phyloP scores from a whole-genome alignment of 768 basidiomycete species.

The Mycena haematopus region DNA sequence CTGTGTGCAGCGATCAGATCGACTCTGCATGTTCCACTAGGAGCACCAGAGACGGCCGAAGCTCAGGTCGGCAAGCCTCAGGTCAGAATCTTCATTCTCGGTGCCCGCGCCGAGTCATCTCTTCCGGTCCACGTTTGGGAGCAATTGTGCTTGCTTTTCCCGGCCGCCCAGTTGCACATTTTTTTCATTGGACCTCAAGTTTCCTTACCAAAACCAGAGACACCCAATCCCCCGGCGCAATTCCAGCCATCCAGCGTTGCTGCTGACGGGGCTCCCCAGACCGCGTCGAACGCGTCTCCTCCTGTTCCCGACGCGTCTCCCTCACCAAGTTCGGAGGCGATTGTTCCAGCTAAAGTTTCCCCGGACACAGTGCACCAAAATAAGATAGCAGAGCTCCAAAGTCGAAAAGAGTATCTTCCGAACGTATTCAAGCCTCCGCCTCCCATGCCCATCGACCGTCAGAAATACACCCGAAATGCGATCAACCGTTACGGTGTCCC shows the following conservation, averaged over 20 bases:
- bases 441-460: conserved; percentile 72
- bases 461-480: conserved; percentile 73
- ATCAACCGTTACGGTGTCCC: conserved; percentile 87
- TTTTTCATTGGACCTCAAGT: conserved; percentile 98
- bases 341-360: conserved; percentile 7
- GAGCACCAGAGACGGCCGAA: conserved; percentile 82
- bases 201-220: conserved; percentile 66
- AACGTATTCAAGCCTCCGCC: conserved; percentile 84
- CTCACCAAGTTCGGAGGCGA: background rate
- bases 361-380: conserved; percentile 20
- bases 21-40: conserved; percentile 88
- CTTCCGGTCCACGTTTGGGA: conserved; percentile 95
- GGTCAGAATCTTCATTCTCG: conserved; percentile 92
- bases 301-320: background rate
- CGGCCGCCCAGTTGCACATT: conserved; percentile 88
- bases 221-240: conserved; percentile 27
- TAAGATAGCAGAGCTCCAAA: conserved; percentile 29
- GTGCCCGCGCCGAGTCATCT: conserved; percentile 95
- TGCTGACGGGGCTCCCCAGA: background rate
- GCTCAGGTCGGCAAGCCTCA: conserved; percentile 79
- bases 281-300: background rate
- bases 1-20: conserved; percentile 77
- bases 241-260: conserved; percentile 7
- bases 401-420: conserved; percentile 62
- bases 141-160: conserved; percentile 92